Conservation (phyloP, 179 eudicot species). For the Drosera spatulata region DNA sequence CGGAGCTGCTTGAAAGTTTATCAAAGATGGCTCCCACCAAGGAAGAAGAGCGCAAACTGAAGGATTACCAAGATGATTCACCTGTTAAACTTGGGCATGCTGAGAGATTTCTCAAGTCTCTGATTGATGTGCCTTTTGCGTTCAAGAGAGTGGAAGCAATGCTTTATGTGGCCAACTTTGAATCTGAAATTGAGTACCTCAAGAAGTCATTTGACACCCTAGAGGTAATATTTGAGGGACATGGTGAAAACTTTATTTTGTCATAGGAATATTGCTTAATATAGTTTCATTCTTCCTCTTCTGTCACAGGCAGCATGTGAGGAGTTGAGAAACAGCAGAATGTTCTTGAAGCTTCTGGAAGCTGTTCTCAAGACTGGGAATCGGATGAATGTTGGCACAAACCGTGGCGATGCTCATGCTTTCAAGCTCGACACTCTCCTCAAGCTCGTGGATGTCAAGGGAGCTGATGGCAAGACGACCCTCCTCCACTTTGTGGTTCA, state of each 20-base stretch:
- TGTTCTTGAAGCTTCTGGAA: constrained; percentile 91
- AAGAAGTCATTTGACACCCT: constrained; percentile 75
- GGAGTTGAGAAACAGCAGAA: constrained; percentile 77
- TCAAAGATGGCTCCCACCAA: constrained; percentile 93
- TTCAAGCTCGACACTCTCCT: constrained; percentile 96
- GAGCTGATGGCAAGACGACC: constrained; percentile 92
- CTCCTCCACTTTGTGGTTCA: constrained; percentile 94
- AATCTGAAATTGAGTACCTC: constrained; percentile 78
- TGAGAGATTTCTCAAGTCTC: constrained; percentile 80
- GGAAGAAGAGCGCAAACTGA: constrained; percentile 85
- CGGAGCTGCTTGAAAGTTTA: constrained; percentile 84
- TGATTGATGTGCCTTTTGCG: constrained; percentile 79
- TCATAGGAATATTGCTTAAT: too few species aligned
- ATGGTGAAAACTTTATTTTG: neutral
- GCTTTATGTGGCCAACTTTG: constrained; percentile 83
- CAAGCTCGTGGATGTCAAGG: constrained; percentile 87
- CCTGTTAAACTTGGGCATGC: constrained; percentile 88
- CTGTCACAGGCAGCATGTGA: constrained; percentile 79
- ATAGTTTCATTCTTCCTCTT: neutral
- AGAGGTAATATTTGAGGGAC: constrained; percentile 40
- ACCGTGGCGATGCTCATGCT: constrained; percentile 92
- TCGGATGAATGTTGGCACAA: constrained; percentile 96
- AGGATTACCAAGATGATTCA: constrained; percentile 77
- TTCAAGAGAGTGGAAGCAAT: constrained; percentile 79
- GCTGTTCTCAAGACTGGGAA: constrained; percentile 95